A percentile compares a stretch with the other conserved stretches of the same genome.
Evolutionary conservation across 2,329 filamentous ascomycete species (phyloP).

Genomic region (Helicocarpus griseus): DNA sequence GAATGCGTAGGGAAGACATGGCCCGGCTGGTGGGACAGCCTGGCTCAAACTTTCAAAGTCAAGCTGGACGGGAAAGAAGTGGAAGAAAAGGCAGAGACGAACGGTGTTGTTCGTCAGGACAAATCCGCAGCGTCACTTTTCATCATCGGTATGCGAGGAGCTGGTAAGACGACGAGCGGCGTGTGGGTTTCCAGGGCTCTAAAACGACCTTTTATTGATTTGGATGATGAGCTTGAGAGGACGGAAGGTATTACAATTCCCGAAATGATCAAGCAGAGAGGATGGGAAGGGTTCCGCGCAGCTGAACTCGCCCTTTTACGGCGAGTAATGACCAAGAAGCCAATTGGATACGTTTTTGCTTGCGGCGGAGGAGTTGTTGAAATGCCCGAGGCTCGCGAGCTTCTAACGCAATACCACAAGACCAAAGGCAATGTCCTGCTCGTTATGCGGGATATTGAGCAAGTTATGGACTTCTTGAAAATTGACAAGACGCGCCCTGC

Average conservation of each 20-base stretch:
- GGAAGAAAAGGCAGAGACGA: conserved; percentile 26
- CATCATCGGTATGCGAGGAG: conserved; percentile 94
- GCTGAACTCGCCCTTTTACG: conserved; percentile 68
- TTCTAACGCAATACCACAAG: conserved; percentile 64
- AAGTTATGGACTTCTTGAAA: conserved; percentile 80
- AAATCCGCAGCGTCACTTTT: conserved; percentile 61
- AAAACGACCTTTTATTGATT: conserved; percentile 68
- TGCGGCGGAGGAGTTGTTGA: conserved; percentile 94
- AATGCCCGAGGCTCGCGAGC: conserved; percentile 63
- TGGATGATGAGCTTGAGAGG: conserved; percentile 78
- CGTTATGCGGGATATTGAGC: conserved; percentile 76
- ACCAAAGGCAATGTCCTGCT: conserved; percentile 75
- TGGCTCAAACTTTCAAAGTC: conserved; percentile 69
- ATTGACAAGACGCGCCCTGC: conserved; percentile 85
- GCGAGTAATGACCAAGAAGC: conserved; percentile 63
- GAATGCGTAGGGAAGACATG: conserved; percentile 96
- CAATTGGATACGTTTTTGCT: conserved; percentile 72
- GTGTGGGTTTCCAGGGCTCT: conserved; percentile 71
- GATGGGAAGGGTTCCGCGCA: conserved; percentile 82
- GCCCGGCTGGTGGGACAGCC: conserved; percentile 96
- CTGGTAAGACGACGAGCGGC: conserved; percentile 90
- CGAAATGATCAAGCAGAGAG: conserved; percentile 65
- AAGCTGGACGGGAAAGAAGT: conserved; percentile 64
- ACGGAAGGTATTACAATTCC: conserved; percentile 68
- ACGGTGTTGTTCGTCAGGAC: conserved; percentile 29